Base-by-base conservation (phyloP, 345 rosid species). In the Turnera subulata region DNA sequence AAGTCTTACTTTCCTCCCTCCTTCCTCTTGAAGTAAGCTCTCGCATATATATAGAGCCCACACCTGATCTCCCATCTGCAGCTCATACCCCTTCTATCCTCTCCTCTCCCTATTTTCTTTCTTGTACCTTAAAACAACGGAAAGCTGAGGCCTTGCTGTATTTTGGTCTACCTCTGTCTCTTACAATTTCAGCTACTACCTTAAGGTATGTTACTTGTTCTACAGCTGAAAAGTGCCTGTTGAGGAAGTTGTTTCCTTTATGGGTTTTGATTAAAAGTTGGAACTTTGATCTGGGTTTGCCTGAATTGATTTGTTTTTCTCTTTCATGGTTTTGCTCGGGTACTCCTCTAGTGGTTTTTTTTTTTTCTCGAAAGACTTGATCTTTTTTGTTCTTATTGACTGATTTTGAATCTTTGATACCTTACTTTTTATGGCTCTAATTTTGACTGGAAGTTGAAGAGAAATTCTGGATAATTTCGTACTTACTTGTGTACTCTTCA, bases 1-100 rank as follows among this genome's bases (percentile, higher is more conserved):
- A 76, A 78, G 76, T 67, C 80, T 23, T 71, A 59, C 78, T 83
- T 86, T 88, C 96, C 88, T 78, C 68, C 54, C 82, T 68, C 71
- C 82, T 80, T 80, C 95, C 71, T 68, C 62, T 7, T 21, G 43
- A 59, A 45, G 55, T 24, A 51, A 73, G 21, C 44, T 13, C 22
- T 57, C n/a, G 22, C 38, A 39, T 43, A 69, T 56, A 72, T 57
- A 75, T 58, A 58, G 20, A 38, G 56, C 73, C 60, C 12, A 29
- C 46, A 61, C 50, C 44, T 46, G 69, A 40, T 23, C 46, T 53
- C 13, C 43, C 15, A 21, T 47, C 23, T 17, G 53, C 56, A 42
- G 20, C 48, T 63, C 74, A 52, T 35, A 17, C 49, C 42, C n/a
- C 40, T 18, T 43, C 44, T 19, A 2, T 25, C 13, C 33, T 42